Evolutionary conservation across 345 rosid species (phyloP).

Genomic region (Erodium maritimum): DNA sequence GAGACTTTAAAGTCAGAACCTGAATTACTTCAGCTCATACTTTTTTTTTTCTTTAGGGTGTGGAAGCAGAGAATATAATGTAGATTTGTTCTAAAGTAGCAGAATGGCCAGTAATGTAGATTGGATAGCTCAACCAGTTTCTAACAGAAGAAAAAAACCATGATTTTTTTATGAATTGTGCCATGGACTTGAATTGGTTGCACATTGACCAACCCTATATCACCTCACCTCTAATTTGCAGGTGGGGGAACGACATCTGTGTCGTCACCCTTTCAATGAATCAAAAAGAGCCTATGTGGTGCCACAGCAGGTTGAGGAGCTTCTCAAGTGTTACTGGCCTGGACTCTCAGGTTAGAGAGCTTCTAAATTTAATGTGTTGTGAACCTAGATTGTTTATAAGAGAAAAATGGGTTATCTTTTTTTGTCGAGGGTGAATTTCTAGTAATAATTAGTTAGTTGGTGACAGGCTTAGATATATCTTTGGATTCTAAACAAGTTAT

Average conservation of each 20-base stretch:
- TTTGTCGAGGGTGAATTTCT: too few species aligned
- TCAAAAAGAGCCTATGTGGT: constrained; percentile 94
- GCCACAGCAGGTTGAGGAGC: constrained; percentile 80
- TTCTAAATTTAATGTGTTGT: background rate
- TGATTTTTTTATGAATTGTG: background rate
- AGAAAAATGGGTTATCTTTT: too few species aligned
- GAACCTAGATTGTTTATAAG: background rate
- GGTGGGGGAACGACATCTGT: constrained; percentile 84
- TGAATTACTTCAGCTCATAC: too few species aligned
- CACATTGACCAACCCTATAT: background rate
- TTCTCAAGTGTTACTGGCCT: constrained; percentile 86
- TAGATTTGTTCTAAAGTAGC: too few species aligned
- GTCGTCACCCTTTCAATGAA: constrained; percentile 96
- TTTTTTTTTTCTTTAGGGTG: too few species aligned
- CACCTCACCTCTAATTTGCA: constrained; percentile 8
- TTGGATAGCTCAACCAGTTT: too few species aligned
- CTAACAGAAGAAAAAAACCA: background rate
- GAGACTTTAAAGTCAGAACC: background rate
- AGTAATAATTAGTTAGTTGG: too few species aligned
- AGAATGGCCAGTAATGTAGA: too few species aligned
- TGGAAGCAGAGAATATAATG: too few species aligned
- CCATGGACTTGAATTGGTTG: background rate
- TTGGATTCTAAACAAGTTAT: too few species aligned
- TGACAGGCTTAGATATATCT: too few species aligned
- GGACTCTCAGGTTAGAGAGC: constrained; percentile 58